phyloP scores from a whole-genome alignment of 495 filamentous ascomycete genomes.

The Penicillium lividum region DNA sequence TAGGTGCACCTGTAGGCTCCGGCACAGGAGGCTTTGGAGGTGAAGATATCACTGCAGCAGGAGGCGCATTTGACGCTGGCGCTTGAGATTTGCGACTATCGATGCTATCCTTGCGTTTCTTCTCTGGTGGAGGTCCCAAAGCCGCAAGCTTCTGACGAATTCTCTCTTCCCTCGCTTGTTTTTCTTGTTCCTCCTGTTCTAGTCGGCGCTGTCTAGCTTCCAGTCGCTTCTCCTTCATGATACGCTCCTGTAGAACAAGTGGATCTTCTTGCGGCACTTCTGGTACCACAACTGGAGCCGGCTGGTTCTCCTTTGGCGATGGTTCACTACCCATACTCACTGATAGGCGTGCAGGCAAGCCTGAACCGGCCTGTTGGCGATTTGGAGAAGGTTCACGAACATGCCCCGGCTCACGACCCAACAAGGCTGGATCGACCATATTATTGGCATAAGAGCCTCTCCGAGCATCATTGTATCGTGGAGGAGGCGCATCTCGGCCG shows the following conservation, averaged over 20 bases:
- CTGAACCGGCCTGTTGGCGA: slow-evolving; percentile 26
- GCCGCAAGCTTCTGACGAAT: slow-evolving; percentile 80
- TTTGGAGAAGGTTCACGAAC: slow-evolving; percentile 29
- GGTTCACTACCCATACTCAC: slow-evolving; percentile 42
- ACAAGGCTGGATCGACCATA: slow-evolving; percentile 34
- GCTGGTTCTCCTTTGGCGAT: slow-evolving; percentile 41
- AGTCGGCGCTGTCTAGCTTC: slow-evolving; percentile 73
- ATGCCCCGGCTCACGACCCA: slow-evolving; percentile 27
- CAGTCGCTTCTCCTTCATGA: slow-evolving; percentile 83
- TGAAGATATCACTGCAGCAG: slow-evolving; percentile 35
- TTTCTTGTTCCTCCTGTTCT: slow-evolving; percentile 80
- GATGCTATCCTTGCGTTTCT: slow-evolving; percentile 45
- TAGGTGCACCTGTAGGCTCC: slow-evolving; percentile 52
- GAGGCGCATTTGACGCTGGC: slow-evolving; percentile 15
- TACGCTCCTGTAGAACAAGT: slow-evolving; percentile 68
- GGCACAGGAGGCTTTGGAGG: slow-evolving; percentile 55
- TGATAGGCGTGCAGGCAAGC: slow-evolving; percentile 53
- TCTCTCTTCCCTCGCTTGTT: slow-evolving; percentile 76
- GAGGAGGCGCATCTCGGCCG: slow-evolving; percentile 47
- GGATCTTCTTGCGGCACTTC: slow-evolving; percentile 55
- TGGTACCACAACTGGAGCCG: slow-evolving; percentile 26
- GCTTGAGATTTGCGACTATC: slow-evolving; percentile 34
- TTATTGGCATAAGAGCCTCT: slow-evolving; percentile 50
- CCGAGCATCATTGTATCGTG: slow-evolving; percentile 46
- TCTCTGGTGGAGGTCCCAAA: slow-evolving; percentile 65